Percentiles rank a stretch among this genome's conserved stretches.
These are phyloP conservation scores for Fusarium chaquense DNA, from an alignment of 2,329 filamentous ascomycete species.

Conservation along the genomic window DNA sequence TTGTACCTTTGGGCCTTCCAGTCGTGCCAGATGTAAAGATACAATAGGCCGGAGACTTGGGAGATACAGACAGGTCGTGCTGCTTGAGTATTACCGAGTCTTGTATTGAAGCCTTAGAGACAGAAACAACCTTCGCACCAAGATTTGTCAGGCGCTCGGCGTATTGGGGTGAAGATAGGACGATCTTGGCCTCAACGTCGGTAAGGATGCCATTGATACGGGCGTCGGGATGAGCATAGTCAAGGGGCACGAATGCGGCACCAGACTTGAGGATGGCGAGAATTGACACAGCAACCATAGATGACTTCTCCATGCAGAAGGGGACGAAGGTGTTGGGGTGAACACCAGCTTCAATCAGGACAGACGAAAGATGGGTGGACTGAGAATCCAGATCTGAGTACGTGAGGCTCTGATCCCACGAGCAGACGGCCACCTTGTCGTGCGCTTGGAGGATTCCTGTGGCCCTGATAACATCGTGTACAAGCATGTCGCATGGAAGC, in stretches of 20 bases:
- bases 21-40: constrained; percentile 35
- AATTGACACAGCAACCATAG: constrained; percentile 5
- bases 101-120: not conserved
- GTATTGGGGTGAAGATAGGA: constrained; percentile 3
- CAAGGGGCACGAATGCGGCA: constrained; percentile 23
- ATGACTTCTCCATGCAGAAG: constrained; percentile 34
- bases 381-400: constrained; percentile 53
- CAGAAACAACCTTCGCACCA: not conserved
- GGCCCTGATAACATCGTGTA: constrained; percentile 17
- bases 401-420: constrained; percentile 58
- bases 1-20: constrained; percentile 28
- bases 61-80: not conserved
- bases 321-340: constrained; percentile 1
- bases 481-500: not conserved
- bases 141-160: constrained; percentile 25
- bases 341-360: not conserved
- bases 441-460: not conserved
- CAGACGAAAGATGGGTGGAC: not conserved
- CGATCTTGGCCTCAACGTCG: not conserved
- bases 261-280: constrained; percentile 18
- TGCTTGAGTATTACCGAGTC: not conserved
- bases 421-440: constrained; percentile 45
- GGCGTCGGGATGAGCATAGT: constrained; percentile 14
- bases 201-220: constrained; percentile 8
- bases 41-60: constrained; percentile 6